Base-by-base conservation (phyloP, 177 flowering plant species). In the Telopea speciosissima region DNA sequence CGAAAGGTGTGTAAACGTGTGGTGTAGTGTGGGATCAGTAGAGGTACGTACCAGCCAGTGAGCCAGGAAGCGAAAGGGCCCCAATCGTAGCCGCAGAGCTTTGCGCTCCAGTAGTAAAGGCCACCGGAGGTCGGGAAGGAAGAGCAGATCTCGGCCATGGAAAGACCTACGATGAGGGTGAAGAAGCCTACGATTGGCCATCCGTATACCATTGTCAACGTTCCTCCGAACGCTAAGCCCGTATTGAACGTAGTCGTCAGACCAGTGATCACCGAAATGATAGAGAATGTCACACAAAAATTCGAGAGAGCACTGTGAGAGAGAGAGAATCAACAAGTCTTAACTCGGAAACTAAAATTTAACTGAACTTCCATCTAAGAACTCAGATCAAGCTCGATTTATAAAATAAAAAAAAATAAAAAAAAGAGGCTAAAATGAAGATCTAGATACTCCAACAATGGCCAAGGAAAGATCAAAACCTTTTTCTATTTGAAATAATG, bases 121-220 rank as follows among this genome's bases (percentile, higher is more conserved):
- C 94, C 94, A 31, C 88, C 91, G 3, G 91, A 82, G 33, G 89
- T 88, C 7, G 94, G 94, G 67, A 73, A 89, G 21, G 91, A 79
- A 19, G 94, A 89, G 75, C 90, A 87, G 25, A 89, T 89, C 84
- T 89, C 93, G 24, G 91, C 89, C 90, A 89, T 80, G 3, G 91
- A 74, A 0, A 79, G 67, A 22, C 90, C 91, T 59, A 89, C 90
- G 0, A 76, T 23, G 54, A 87, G 23, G 0, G 90, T 89, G 24
- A 88, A 61, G 52, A 77, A 12, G 10, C 90, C 89, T 7, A 80
- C 86, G 1, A 85, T 70, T 24, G 83, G 85, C 88, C 89, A 89
- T 1, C 93, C 93, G 24, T 80, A 88, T 2, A 89, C 74, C 85
- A 89, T 86, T 5, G 87, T 85, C 12, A 85, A 22, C 0, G 91